A percentile compares a stretch with the other conserved stretches of the same genome.
These are phyloP conservation scores for Herpetomonas samuelpessoai DNA, from an alignment of 208 protist species.

Conservation along the genomic window DNA sequence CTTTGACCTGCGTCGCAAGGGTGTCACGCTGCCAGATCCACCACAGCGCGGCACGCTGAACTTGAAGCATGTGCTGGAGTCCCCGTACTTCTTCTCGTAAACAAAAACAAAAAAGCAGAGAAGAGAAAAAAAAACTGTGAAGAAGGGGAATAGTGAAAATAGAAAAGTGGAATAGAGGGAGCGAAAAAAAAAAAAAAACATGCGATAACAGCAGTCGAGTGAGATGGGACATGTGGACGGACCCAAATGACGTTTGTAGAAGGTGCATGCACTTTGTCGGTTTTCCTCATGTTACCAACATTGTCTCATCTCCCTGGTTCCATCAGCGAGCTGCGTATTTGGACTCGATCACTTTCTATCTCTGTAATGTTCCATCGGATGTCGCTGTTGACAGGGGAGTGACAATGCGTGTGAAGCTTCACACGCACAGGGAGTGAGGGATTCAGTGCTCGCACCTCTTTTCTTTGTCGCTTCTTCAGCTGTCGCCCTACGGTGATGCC, in stretches of 20 bases:
- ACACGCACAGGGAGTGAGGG: not conserved
- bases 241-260: too few species aligned
- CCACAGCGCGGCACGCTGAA: conserved; percentile 86
- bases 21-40: conserved; percentile 80
- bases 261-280: too few species aligned
- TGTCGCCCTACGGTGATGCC: conserved; percentile 1
- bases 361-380: not conserved
- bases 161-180: not conserved
- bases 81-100: conserved; percentile 93
- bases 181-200: too few species aligned
- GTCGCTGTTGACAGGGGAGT: not conserved
- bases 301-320: not conserved
- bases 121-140: conserved; percentile 4
- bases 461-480: not conserved
- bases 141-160: too few species aligned
- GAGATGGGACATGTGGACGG: too few species aligned
- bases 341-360: not conserved
- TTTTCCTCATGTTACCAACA: not conserved
- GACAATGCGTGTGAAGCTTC: not conserved
- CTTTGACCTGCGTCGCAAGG: conserved; percentile 81
- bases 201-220: too few species aligned
- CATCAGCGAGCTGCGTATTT: not conserved
- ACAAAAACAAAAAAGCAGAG: not conserved
- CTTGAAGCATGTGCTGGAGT: conserved; percentile 82
- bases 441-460: too few species aligned